phyloP scores from a whole-genome alignment of 2,329 filamentous ascomycete species.

The Trichoderma sp. region DNA sequence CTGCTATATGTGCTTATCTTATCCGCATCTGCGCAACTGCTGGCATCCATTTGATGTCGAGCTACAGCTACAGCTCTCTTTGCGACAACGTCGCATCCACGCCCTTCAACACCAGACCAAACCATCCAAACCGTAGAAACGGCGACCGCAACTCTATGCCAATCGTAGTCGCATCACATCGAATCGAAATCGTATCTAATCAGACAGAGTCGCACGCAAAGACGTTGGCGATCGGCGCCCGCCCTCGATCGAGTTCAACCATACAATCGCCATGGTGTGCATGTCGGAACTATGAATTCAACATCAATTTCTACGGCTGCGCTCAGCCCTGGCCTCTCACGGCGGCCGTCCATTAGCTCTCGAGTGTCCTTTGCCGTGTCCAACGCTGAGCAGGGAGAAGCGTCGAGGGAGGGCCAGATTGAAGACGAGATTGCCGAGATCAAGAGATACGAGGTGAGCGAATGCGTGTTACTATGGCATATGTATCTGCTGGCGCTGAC shows the following conservation, averaged over 20 bases:
- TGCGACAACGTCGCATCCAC: constrained; percentile 1
- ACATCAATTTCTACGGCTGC: constrained; percentile 54
- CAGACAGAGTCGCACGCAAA: background rate
- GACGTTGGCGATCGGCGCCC: background rate
- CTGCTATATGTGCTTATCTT: background rate
- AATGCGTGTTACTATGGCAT: background rate
- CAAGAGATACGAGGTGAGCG: constrained; percentile 82
- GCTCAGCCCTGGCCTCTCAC: constrained; percentile 39
- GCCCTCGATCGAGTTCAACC: background rate
- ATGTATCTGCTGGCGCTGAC: constrained; percentile 22
- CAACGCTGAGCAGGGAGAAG: constrained; percentile 62
- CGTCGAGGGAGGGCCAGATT: constrained; percentile 67
- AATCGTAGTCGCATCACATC: background rate
- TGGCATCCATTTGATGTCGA: background rate
- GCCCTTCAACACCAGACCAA: background rate
- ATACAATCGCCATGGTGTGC: constrained; percentile 42
- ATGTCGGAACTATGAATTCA: constrained; percentile 48
- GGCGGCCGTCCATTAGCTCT: constrained; percentile 61
- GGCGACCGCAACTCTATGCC: background rate
- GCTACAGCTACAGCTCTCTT: background rate
- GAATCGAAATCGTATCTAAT: background rate
- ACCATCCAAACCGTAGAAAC: background rate
- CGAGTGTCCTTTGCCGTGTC: constrained; percentile 70
- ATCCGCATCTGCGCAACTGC: background rate
- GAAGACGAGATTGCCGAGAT: constrained; percentile 97